Percentiles rank a stretch among this genome's conserved stretches.
These are phyloP conservation scores for Nakazawaea molendinolei DNA, from an alignment of 805 yeast species.

Conservation along the genomic window DNA sequence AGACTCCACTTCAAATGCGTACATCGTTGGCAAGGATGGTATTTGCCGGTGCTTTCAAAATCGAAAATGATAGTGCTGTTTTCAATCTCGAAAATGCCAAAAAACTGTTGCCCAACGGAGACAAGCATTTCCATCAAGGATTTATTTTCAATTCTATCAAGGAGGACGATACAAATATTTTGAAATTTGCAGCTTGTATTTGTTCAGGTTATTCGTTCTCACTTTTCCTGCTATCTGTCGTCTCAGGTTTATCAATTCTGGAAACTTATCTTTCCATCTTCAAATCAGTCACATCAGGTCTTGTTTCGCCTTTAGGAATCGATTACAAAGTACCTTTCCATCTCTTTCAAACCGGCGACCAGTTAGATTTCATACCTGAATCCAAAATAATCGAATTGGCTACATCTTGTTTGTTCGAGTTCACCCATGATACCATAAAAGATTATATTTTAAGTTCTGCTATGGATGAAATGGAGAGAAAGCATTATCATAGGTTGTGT, in stretches of 20 bases:
- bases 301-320: constrained; percentile 32
- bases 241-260: constrained; percentile 26
- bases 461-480: constrained; percentile 21
- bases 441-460: constrained; percentile 24
- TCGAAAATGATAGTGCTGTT: neutral
- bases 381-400: constrained; percentile 29
- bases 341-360: constrained; percentile 18
- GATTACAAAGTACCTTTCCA: constrained; percentile 44
- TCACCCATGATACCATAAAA: constrained; percentile 35
- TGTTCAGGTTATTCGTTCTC: constrained; percentile 30
- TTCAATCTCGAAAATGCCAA: neutral
- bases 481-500: constrained; percentile 29
- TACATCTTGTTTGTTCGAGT: constrained; percentile 27
- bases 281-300: constrained; percentile 24
- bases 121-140: constrained; percentile 16
- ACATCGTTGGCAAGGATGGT: neutral
- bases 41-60: constrained; percentile 2
- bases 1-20: constrained; percentile 4
- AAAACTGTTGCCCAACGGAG: neutral
- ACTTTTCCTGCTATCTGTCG: constrained; percentile 31
- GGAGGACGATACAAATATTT: constrained; percentile 16
- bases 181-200: constrained; percentile 38
- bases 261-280: constrained; percentile 28
- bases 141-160: constrained; percentile 20
- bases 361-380: constrained; percentile 25